Evolutionary conservation across 2,329 filamentous ascomycete species (phyloP).

Genomic region (Fusarium stilboides): DNA sequence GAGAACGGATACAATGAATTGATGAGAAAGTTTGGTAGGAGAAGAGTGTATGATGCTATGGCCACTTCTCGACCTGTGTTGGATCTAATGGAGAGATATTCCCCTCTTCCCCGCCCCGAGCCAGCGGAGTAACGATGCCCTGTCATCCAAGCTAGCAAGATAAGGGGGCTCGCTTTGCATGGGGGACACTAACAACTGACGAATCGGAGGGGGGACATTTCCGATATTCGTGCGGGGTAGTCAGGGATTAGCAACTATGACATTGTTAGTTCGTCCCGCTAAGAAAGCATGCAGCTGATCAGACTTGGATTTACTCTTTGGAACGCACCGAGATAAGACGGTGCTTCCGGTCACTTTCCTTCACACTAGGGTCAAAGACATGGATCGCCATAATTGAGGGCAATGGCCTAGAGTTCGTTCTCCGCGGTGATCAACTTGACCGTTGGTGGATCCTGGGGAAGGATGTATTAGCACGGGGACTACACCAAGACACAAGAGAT

Average conservation of each 20-base stretch:
- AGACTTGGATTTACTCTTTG: background rate
- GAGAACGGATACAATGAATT: background rate
- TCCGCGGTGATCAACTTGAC: too few species aligned
- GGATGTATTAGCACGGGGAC: too few species aligned
- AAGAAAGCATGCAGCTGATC: background rate
- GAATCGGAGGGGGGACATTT: slow-evolving; percentile 14
- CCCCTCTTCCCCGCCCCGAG: background rate
- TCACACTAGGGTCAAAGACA: too few species aligned
- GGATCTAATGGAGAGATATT: background rate
- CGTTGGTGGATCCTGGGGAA: too few species aligned
- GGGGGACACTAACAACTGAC: background rate
- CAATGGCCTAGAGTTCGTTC: too few species aligned
- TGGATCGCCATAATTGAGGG: too few species aligned
- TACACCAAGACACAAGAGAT: too few species aligned
- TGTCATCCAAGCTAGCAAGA: too few species aligned
- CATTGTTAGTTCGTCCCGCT: too few species aligned
- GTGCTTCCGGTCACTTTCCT: background rate
- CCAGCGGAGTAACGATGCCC: too few species aligned
- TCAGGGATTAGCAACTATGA: too few species aligned
- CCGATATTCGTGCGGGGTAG: slow-evolving; percentile 6
- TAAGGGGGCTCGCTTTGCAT: too few species aligned
- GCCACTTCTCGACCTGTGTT: background rate
- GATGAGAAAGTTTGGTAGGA: background rate
- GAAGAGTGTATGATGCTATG: background rate
- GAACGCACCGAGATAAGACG: background rate